Base-by-base conservation (phyloP, 2,329 filamentous ascomycete species). In the Aspergillus hortae region DNA sequence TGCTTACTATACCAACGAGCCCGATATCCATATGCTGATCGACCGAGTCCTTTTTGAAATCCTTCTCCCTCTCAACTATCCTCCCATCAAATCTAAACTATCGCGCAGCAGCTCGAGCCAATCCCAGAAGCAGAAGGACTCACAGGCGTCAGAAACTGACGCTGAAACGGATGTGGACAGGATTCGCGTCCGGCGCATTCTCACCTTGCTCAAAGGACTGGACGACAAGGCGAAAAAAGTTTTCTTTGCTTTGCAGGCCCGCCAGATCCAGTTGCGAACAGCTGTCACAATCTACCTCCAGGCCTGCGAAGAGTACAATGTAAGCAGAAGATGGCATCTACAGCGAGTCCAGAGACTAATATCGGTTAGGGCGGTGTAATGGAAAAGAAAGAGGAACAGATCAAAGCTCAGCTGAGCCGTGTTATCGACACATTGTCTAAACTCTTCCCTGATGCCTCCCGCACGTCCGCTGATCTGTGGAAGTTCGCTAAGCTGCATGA, bases 401-500 rank as follows among this genome's bases (percentile, higher is more conserved):
- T 79, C 60, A 90, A 90, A 61, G 76, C 78, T 9, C 86, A 86
- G 50, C 80, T 99, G 27, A 83, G 85, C 52, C 85, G 81, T 59
- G 83, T 90, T 11, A 84, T 95, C 42, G 79, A 87, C 47, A 89
- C 86, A 66, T 76, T 96, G 40, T 80, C 85, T 4, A 84, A 85
- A 56, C 86, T 86, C 51, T 83, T 95, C 48, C 89, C 92, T 0
- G 92, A 99, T 60, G 74, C 84, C 0, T 68, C 82, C 48, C 85
- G 87, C 59, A 86, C 89, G 15, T 83, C 82, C 32, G 82, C 84
- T 14, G 91, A 97, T 69, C 76, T 99, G 11, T 86, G 89, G 74
- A 95, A 89, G 63, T 97, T 96, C 67, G 91, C 90, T 35, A 96
- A 92, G 70, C 80, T 87, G 61, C 90, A 97, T 64, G 92, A 99